Evolutionary conservation across 352 stramenopile genomes (phyloP).

Genomic region (Globisporangium perplexum): DNA sequence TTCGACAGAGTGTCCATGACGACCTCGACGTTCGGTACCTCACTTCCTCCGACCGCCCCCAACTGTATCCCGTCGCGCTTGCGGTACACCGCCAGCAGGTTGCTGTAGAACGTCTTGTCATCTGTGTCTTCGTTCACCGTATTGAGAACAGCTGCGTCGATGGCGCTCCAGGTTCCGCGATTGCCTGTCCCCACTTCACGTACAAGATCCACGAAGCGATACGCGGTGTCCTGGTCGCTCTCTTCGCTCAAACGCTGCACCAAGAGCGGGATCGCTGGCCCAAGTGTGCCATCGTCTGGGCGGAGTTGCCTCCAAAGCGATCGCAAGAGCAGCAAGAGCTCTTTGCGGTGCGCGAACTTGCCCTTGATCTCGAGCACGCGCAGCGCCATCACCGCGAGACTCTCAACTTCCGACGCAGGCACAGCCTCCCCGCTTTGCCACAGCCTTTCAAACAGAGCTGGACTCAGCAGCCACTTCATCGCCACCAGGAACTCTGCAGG

Average conservation of each 20-base stretch:
- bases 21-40: background rate
- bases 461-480: background rate
- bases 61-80: background rate
- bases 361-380: constrained; percentile 1
- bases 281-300: background rate
- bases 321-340: background rate
- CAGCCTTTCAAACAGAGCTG: background rate
- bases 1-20: background rate
- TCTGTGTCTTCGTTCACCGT: background rate
- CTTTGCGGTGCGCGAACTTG: background rate
- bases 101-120: background rate
- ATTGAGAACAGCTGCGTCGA: background rate
- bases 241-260: constrained; percentile 3
- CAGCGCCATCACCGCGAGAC: background rate
- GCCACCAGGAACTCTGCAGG: background rate
- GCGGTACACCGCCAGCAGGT: background rate
- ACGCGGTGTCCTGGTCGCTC: background rate
- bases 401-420: background rate
- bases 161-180: background rate
- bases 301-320: background rate
- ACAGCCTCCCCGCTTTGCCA: background rate
- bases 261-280: background rate
- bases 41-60: background rate
- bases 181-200: background rate
- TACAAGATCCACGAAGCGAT: background rate